Percentiles rank a stretch among this genome's conserved stretches.
Conservation (phyloP, 2,329 filamentous ascomycete species). For the Cordyceps tenuipes region DNA sequence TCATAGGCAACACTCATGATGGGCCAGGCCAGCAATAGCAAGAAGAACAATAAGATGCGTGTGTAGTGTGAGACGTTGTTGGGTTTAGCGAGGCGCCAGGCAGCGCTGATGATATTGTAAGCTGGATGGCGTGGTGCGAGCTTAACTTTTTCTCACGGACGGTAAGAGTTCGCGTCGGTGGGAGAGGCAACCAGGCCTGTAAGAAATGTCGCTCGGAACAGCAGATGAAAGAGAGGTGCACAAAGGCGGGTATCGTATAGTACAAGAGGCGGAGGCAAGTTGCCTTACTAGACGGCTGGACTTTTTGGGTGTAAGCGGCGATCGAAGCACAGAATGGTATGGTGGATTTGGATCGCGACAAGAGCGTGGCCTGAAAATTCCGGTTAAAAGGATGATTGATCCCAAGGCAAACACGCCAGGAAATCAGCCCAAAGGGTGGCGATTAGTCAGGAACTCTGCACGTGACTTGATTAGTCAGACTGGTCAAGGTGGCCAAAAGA, state of each 20-base stretch:
- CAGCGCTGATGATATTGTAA: too few relatives aligned
- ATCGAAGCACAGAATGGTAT: not conserved
- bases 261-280: constrained; percentile 3
- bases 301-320: constrained; percentile 11
- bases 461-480: constrained; percentile 10
- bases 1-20: constrained; percentile 47
- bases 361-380: constrained; percentile 27
- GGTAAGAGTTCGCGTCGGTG: not conserved
- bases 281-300: not conserved
- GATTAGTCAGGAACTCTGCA: constrained; percentile 1
- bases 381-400: constrained; percentile 22
- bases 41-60: too few relatives aligned
- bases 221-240: not conserved
- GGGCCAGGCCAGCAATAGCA: constrained; percentile 5
- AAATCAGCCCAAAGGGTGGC: not conserved
- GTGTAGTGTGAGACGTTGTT: too few relatives aligned
- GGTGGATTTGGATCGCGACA: constrained; percentile 12
- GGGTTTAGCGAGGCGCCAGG: too few relatives aligned
- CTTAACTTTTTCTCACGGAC: not conserved
- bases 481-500: not conserved
- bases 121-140: too few relatives aligned
- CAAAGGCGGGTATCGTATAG: constrained; percentile 7
- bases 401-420: constrained; percentile 9
- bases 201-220: not conserved
- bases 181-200: not conserved